phyloP scores from a whole-genome alignment of 305 asterid species.

The Rubia tinctorum region DNA sequence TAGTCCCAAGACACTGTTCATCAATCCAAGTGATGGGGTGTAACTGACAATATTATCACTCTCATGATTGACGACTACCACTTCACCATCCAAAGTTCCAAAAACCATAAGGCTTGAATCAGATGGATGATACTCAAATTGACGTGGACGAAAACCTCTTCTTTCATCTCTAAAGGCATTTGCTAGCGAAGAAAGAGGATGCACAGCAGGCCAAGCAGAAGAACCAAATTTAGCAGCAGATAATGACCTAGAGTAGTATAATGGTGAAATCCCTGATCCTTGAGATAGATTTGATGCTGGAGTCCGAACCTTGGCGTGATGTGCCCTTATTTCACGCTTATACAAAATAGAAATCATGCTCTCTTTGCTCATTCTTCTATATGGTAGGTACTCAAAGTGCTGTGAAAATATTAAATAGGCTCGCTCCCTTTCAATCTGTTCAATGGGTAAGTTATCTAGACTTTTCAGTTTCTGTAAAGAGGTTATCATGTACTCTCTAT shows the following conservation, averaged over 20 bases:
- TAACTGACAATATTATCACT: conserved; percentile 65
- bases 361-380: conserved; percentile 54
- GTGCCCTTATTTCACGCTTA: conserved; percentile 70
- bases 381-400: conserved; percentile 79
- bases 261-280: conserved; percentile 45
- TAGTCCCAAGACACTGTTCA: conserved; percentile 83
- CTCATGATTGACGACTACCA: conserved; percentile 84
- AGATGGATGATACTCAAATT: conserved; percentile 94
- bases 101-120: conserved; percentile 93
- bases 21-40: conserved; percentile 84
- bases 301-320: conserved; percentile 33
- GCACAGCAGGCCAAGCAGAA: conserved; percentile 69
- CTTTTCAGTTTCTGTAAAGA: conserved; percentile 59
- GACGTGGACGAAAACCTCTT: conserved; percentile 82
- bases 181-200: conserved; percentile 53
- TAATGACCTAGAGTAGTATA: conserved; percentile 73
- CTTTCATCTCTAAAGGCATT: conserved; percentile 52
- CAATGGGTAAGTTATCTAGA: conserved; percentile 74
- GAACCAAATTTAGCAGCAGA: conserved; percentile 87
- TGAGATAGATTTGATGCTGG: conserved; percentile 33
- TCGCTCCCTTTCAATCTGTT: conserved; percentile 52
- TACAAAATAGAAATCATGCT: conserved; percentile 58
- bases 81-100: conserved; percentile 96
- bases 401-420: conserved; percentile 46
- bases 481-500: conserved; percentile 83